A percentile compares a stretch with the other conserved stretches of the same genome.
phyloP scores from a whole-genome alignment of 768 basidiomycete genomes.

The Cystofilobasidium bisporidii region DNA sequence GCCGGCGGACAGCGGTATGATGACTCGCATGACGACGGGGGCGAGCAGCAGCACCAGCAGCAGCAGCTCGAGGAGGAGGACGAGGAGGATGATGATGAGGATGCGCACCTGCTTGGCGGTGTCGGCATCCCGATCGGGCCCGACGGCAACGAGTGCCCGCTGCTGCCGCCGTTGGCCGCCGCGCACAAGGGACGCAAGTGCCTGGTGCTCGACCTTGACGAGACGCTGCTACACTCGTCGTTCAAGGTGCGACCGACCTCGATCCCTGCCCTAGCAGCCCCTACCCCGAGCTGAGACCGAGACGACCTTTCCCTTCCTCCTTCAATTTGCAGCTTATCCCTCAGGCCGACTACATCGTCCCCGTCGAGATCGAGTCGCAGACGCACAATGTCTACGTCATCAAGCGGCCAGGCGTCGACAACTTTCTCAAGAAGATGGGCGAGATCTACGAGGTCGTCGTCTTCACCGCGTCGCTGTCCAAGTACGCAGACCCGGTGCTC shows the following conservation, averaged over 20 bases:
- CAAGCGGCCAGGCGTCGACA: constrained; percentile 95
- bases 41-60: background rate
- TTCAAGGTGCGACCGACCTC: constrained; percentile 83
- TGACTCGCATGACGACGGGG: background rate
- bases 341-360: constrained; percentile 95
- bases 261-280: too few species aligned
- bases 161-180: constrained; percentile 73
- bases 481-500: constrained; percentile 98
- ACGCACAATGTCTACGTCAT: constrained; percentile 99
- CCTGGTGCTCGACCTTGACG: constrained; percentile 90
- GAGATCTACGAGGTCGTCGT: constrained; percentile 97
- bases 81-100: constrained; percentile 65
- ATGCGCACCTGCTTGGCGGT: constrained; percentile 81
- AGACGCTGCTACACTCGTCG: constrained; percentile 92
- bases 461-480: constrained; percentile 95
- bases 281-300: background rate
- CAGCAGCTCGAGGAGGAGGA: constrained; percentile 29
- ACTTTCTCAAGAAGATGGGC: constrained; percentile 95
- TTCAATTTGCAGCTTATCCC: constrained; percentile 59
- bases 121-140: constrained; percentile 90
- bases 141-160: constrained; percentile 73
- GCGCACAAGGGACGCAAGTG: constrained; percentile 85
- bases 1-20: constrained; percentile 19
- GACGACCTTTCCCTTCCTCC: background rate
- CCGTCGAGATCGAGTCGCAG: constrained; percentile 96